Base-by-base conservation (phyloP, 108 stramenopile species). In the Skeletonema potamos region DNA sequence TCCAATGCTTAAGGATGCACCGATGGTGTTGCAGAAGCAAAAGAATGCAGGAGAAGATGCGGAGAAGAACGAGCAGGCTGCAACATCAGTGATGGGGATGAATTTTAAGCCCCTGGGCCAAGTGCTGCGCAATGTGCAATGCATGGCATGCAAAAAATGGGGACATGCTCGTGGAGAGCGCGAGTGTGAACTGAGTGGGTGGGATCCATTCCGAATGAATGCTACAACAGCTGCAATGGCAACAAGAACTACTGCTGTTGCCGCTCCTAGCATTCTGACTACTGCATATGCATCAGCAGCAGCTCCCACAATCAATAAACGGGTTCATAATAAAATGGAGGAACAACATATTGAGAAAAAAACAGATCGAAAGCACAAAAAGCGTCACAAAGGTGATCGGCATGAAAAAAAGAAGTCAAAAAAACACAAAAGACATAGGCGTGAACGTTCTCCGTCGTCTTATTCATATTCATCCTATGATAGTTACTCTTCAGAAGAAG, bases 101-200 rank as follows among this genome's bases (percentile, higher is more conserved):
- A 84, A 76, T 32, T 92, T 92, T 63, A 92, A 94, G 68, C 93
- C 93, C 2, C 58, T 94, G 57, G 92, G 92, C 10, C 71, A 85
- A 43, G 87, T 92, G 37, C 57, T 94, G 27, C 76, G 90, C 27
- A 91, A 94, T 70, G 89, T 94, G 24, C 77, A 84, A 26, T 94
- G 93, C 67, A 54, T 94, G 61, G 82, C 75, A 7, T 94, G 93
- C 70, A 89, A 89, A 12, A 57, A 86, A 11, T 94, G 93, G 90
- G 93, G 93, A n/a, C 93, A 94, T 79, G 54, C 79, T 6, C 58
- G 82, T 65, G 93, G 93, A 6, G 93, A 94, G 64, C 68, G 90
- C 27, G 93, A 94, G 61, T 94, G 93, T 75, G 59, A 64, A 24
- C 57, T 79, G 18, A 86, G 77, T 67, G 93, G 93, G 41, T 94